A percentile compares a stretch with the other conserved stretches of the same genome.
Conservation (phyloP, 306 rosid species). For the Quercus variabilis region DNA sequence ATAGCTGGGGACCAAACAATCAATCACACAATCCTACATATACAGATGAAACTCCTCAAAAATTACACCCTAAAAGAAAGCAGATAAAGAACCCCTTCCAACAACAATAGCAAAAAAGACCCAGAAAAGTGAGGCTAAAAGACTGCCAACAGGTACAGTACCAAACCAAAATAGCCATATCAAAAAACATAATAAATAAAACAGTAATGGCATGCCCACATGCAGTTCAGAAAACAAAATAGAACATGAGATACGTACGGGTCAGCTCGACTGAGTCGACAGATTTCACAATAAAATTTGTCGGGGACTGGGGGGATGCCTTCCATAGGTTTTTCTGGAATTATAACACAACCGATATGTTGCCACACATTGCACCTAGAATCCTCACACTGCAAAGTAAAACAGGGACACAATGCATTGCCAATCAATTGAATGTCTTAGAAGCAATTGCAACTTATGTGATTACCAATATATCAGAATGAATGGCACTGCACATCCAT, state of each 20-base stretch:
- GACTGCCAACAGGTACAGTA: no score
- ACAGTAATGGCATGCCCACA: constrained; percentile 1
- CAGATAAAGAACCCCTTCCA: no score
- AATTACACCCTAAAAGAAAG: no score
- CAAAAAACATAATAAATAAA: not conserved
- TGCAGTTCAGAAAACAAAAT: constrained; percentile 8
- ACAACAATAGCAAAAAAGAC: no score
- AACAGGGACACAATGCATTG: not conserved
- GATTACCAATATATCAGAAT: not conserved
- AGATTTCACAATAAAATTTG: constrained; percentile 75
- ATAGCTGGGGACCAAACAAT: no score
- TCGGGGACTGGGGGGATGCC: constrained; percentile 67
- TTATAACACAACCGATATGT: constrained; percentile 82
- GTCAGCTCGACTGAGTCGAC: constrained; percentile 95
- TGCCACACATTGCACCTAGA: constrained; percentile 86
- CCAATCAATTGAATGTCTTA: constrained; percentile 8
- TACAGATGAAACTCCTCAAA: no score
- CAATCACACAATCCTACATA: no score
- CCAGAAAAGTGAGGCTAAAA: no score
- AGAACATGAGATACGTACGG: constrained; percentile 64
- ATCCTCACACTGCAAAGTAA: constrained; percentile 85
- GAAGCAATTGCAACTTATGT: not conserved
- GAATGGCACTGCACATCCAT: not conserved
- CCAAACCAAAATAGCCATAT: not conserved
- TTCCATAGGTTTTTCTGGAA: constrained; percentile 86